These are phyloP conservation scores for Mortierella alpina DNA, from an alignment of 192 early-diverging fungal genomes.

Conservation along the genomic window DNA sequence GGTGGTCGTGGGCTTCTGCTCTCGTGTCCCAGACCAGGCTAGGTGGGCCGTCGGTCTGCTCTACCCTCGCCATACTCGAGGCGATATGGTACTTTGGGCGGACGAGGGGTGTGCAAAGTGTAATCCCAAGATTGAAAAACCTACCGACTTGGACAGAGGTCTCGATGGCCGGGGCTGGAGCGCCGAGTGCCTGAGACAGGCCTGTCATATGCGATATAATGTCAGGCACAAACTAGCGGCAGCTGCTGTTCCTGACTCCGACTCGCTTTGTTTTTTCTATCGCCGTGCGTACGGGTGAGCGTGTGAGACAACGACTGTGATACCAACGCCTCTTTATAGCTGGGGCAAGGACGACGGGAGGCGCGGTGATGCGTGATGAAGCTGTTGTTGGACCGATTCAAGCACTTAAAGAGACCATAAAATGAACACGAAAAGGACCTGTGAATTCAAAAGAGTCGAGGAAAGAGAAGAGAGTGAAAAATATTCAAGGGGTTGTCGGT, in stretches of 20 bases:
- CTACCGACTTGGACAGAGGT: constrained; percentile 55
- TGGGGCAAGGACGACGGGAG: background rate
- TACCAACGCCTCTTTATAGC: background rate
- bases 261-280: background rate
- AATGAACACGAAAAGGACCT: background rate
- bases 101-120: no score
- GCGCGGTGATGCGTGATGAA: background rate
- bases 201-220: constrained; percentile 21
- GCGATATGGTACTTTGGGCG: no score
- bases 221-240: background rate
- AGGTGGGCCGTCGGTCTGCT: no score
- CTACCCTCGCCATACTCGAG: no score
- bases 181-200: constrained; percentile 33
- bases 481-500: background rate
- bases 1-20: no score
- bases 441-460: background rate
- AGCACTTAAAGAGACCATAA: background rate
- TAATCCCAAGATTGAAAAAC: background rate
- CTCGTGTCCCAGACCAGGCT: no score
- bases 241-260: no score
- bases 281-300: background rate
- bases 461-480: background rate
- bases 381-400: background rate
- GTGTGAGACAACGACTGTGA: background rate
- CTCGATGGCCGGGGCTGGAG: constrained; percentile 34